Percentiles rank a stretch among this genome's conserved stretches.
Conservation (phyloP, 2,329 filamentous ascomycete species). For the Biscogniauxia sp. region DNA sequence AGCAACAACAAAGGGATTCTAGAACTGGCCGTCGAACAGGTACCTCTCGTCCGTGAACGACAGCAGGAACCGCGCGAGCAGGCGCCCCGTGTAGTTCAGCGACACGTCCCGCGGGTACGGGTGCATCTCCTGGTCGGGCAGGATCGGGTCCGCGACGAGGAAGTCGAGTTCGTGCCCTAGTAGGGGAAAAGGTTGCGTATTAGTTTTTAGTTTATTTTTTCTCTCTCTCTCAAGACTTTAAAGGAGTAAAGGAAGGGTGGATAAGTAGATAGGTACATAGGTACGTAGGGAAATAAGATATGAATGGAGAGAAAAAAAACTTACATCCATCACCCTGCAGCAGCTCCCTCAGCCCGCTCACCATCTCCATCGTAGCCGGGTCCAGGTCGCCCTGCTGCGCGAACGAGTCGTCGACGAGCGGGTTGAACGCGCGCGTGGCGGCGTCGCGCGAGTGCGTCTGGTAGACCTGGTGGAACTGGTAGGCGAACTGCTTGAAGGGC, state of each 20-base stretch:
- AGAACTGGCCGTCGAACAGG: constrained; percentile 42
- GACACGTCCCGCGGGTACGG: constrained; percentile 48
- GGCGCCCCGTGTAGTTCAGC: constrained; percentile 50
- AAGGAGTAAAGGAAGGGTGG: too few relatives aligned
- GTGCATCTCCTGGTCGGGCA: constrained; percentile 44
- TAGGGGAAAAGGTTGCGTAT: constrained; percentile 15
- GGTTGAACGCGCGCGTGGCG: constrained; percentile 52
- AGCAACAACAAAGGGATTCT: not conserved
- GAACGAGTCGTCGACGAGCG: constrained; percentile 44
- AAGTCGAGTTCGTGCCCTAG: constrained; percentile 42
- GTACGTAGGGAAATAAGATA: not conserved
- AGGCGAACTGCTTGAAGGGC: constrained; percentile 59
- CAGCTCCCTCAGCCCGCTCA: constrained; percentile 40
- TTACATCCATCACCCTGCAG: constrained; percentile 42
- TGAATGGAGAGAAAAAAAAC: constrained; percentile 22
- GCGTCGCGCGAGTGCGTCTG: constrained; percentile 54
- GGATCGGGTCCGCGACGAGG: constrained; percentile 45
- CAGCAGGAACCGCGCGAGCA: constrained; percentile 53
- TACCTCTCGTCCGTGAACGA: constrained; percentile 52
- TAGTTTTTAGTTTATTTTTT: constrained; percentile 9
- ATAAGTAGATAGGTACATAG: too few relatives aligned
- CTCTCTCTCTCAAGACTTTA: not conserved
- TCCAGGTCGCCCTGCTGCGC: constrained; percentile 42
- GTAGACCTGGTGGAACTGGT: constrained; percentile 59
- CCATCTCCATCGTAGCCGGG: constrained; percentile 41